Evolutionary conservation across 2,329 filamentous ascomycete species (phyloP), one percentile per base, ranked within the genome.

Genomic region (Trichoderma arundinaceum): DNA sequence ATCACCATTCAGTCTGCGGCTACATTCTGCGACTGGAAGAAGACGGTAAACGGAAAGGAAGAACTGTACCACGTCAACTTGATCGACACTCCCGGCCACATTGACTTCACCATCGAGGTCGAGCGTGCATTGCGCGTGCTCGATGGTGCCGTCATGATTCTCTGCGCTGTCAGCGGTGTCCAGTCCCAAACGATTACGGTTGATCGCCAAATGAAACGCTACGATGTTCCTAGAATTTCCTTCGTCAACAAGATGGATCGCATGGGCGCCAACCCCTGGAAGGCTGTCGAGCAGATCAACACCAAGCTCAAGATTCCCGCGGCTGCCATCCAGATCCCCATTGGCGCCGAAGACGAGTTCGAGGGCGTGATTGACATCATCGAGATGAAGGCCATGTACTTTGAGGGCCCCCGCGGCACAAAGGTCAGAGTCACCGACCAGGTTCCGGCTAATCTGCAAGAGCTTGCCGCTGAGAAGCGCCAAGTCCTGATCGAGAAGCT

Each of bases 181-280:
- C 95, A 99, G 81, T 94, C 90, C 76, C 95, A 99, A 81, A 99
- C 95, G 19, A 97, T 97, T 73, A 99, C 95, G 1, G 95, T 99
- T 69, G 94, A 99, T 78, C 88, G 95, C 72, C 95, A 99, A 82
- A 99, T 99, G 95, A 92, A 93, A 83, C 89, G 95, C 72, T 99
- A 99, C 84, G 94, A 98, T 76, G 90, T 99, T 69, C 95, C 95
- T 68, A 87, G 95, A 72, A 89, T 99, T 77, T 96, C 92, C 63
- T 99, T 99, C 75, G 88, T 99, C 77, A 99, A 99, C 84, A 99
- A 99, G 85, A 98, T 99, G 94, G 95, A 99, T 76, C 90, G 95
- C 70, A 97, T 97, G 91, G 95, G 95, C 67, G 92, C 95, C 70
- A 98, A 99, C 77, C 95, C 95, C 8, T 99, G 94, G 88, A 97